Evolutionary conservation across 257 asterid species (phyloP), one percentile per base, ranked within the genome.

Genomic region (Forsythia suspensa): DNA sequence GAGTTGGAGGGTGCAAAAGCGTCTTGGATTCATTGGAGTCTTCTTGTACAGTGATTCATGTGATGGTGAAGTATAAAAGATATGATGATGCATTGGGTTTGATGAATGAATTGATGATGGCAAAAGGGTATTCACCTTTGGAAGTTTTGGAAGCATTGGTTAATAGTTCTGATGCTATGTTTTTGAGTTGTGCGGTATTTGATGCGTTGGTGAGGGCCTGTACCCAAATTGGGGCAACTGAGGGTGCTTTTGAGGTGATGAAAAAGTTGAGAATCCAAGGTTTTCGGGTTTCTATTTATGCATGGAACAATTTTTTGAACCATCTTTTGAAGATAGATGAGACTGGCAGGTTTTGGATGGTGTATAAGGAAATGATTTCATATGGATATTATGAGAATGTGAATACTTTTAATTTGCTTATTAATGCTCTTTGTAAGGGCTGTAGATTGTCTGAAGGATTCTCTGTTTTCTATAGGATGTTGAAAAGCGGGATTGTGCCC

Each of bases 291-390:
- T 92, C 97, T 0, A 75, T 92, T 83, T 92, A 89, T 80, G 97
- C 97, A 1, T 87, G 94, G 97, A 92, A 94, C 87, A 90, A 94
- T 80, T 91, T 85, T 80, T 84, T 94, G 83, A 90, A 83, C 89
- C 93, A 89, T 85, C 85, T 94, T 3, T 71, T 91, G 85, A 89
- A 90, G 88, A 76, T 78, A 29, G 96, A 87, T 24, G 89, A 87
- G 72, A 61, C 84, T 48, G 77, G 81, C 67, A 76, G 81, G 75
- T 94, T 92, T 84, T 91, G 97, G 97, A 68, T n/a, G 59, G 76
- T 76, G 38, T 88, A 90, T 55, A 87, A 84, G 76, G 94, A 91
- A 80, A 91, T 92, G 93, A 79, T 91, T 73, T 90, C 89, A 3
- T 74, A 78, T 61, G 95, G 88, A 85, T 94, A 90, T 71, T 81